phyloP scores from a whole-genome alignment of 805 yeast species.

The Wickerhamiella sergipiensis region DNA sequence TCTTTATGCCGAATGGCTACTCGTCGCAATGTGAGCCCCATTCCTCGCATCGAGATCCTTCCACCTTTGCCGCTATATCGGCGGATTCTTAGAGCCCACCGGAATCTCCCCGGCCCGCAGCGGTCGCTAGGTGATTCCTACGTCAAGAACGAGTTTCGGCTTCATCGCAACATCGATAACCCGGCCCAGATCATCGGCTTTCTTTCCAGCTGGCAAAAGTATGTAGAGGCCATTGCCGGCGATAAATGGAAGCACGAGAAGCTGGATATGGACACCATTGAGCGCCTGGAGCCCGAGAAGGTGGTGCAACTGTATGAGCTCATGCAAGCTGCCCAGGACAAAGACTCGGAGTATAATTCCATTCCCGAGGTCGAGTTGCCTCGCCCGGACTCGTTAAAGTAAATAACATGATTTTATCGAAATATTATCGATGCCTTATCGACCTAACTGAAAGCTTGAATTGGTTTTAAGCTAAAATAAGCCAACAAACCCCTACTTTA shows the following conservation, averaged over 20 bases:
- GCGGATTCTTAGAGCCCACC: conserved; percentile 72
- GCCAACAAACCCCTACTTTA: too few relatives aligned
- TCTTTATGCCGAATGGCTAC: conserved; percentile 9
- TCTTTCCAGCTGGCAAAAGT: conserved; percentile 77
- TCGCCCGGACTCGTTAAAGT: neutral
- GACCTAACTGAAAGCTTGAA: too few relatives aligned
- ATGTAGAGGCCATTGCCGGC: conserved; percentile 26
- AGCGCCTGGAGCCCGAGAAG: conserved; percentile 84
- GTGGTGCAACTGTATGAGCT: conserved; percentile 49
- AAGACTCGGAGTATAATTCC: conserved; percentile 26
- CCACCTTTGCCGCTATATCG: conserved; percentile 77
- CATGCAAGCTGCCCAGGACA: conserved; percentile 30
- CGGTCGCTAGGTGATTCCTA: conserved; percentile 79
- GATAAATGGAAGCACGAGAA: conserved; percentile 52
- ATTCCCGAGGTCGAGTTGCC: conserved; percentile 11
- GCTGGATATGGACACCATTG: conserved; percentile 50
- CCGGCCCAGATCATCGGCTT: conserved; percentile 93
- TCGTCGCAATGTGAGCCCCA: conserved; percentile 13
- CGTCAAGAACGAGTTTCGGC: conserved; percentile 77
- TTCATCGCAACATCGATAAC: conserved; percentile 69
- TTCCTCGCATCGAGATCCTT: conserved; percentile 29
- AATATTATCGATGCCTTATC: too few relatives aligned
- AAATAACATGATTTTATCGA: too few relatives aligned
- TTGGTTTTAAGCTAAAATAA: too few relatives aligned
- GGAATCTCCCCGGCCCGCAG: conserved; percentile 42